Percentiles rank a stretch among this genome's conserved stretches.
phyloP scores from a whole-genome alignment of 1,139 yeast species.

The Candida tropicalis region DNA sequence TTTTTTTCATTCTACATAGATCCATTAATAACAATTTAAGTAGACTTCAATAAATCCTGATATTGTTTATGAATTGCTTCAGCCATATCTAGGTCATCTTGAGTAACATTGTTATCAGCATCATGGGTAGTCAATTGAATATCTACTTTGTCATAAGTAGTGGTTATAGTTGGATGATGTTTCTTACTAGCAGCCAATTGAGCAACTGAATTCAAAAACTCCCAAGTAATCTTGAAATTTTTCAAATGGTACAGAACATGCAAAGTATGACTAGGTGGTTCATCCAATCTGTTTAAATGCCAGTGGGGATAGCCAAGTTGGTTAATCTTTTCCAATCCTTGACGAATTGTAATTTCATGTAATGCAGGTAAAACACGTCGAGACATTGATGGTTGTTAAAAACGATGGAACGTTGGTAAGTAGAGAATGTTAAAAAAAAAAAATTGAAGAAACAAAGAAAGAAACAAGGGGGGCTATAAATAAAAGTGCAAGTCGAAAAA shows the following conservation, averaged over 20 bases:
- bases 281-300: conserved; percentile 13
- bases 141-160: conserved; percentile 62
- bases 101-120: conserved; percentile 52
- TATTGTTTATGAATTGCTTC: conserved; percentile 15
- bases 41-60: conserved; percentile 8
- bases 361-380: conserved; percentile 6
- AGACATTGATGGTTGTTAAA: neutral
- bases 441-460: neutral
- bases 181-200: conserved; percentile 59
- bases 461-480: neutral
- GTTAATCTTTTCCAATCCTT: conserved; percentile 16
- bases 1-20: no score
- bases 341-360: conserved; percentile 13
- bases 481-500: neutral
- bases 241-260: conserved; percentile 38
- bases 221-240: conserved; percentile 64
- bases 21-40: conserved; percentile 1
- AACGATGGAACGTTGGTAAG: neutral
- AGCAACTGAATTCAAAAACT: conserved; percentile 62
- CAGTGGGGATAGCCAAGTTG: conserved; percentile 16
- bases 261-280: conserved; percentile 17
- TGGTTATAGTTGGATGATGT: conserved; percentile 75
- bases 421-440: neutral
- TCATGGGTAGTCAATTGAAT: conserved; percentile 73
- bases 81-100: conserved; percentile 64